Percentiles rank a stretch among this genome's conserved stretches.
Evolutionary conservation across 1,139 yeast genomes (phyloP).

Genomic region (Meyerozyma sp.): DNA sequence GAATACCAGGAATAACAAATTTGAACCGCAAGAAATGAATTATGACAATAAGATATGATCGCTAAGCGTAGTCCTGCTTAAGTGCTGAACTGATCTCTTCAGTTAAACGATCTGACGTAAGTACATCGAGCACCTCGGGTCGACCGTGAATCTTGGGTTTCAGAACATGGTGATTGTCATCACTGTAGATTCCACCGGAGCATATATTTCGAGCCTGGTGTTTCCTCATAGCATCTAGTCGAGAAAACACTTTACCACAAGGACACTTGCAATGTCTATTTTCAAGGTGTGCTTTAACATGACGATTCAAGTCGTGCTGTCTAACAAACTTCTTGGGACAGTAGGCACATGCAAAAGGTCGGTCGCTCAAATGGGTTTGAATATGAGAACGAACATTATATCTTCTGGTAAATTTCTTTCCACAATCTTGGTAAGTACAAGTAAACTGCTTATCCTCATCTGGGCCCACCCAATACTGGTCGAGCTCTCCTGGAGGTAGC

Average conservation of each 20-base stretch:
- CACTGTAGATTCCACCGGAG: constrained; percentile 51
- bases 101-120: constrained; percentile 8
- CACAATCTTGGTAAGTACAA: constrained; percentile 77
- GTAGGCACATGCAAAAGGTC: constrained; percentile 66
- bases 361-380: constrained; percentile 91
- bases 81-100: background rate
- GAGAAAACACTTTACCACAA: constrained; percentile 87
- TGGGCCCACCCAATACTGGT: constrained; percentile 77
- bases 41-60: background rate
- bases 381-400: constrained; percentile 96
- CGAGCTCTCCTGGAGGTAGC: constrained; percentile 86
- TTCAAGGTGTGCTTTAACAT: constrained; percentile 80
- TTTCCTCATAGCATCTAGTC: constrained; percentile 82
- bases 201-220: constrained; percentile 81
- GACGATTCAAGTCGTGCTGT: constrained; percentile 91
- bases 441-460: constrained; percentile 61
- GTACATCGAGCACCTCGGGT: constrained; percentile 8
- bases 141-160: constrained; percentile 18
- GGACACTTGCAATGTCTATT: constrained; percentile 68
- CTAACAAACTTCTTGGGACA: constrained; percentile 76
- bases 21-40: background rate
- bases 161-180: constrained; percentile 17
- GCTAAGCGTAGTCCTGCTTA: background rate
- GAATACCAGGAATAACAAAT: background rate
- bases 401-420: constrained; percentile 78